Evolutionary conservation across 2,329 filamentous ascomycete species (phyloP).

Genomic region (Paraconiothyrium brasiliense): DNA sequence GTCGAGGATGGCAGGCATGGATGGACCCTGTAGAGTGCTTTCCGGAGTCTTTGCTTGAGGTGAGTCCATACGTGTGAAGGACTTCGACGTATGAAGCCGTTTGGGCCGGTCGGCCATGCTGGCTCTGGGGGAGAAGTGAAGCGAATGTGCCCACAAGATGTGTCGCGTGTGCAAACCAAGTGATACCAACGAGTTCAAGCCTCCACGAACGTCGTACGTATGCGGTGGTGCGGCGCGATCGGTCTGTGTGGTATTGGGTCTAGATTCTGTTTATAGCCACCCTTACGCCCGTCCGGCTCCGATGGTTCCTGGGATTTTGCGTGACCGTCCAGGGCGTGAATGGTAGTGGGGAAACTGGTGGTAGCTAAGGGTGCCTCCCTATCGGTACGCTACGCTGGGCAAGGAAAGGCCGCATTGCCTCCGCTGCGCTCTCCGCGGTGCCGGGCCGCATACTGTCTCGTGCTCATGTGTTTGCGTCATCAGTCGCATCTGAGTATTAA

Average conservation of each 20-base stretch:
- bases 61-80: constrained; percentile 61
- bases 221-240: constrained; percentile 36
- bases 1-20: constrained; percentile 55
- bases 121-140: constrained; percentile 17
- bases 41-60: constrained; percentile 46
- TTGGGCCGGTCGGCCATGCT: constrained; percentile 45
- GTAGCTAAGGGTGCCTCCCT: background rate
- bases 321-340: background rate
- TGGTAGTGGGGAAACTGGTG: constrained; percentile 4
- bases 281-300: background rate
- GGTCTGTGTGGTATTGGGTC: constrained; percentile 21
- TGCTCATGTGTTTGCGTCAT: constrained; percentile 1
- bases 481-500: background rate
- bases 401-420: constrained; percentile 4
- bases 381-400: constrained; percentile 14
- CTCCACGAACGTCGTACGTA: constrained; percentile 47
- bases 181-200: constrained; percentile 34
- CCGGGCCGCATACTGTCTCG: constrained; percentile 3
- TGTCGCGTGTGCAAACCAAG: constrained; percentile 34
- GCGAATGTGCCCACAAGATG: constrained; percentile 18
- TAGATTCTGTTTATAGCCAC: constrained; percentile 5
- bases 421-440: background rate
- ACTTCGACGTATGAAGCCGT: constrained; percentile 55
- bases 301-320: constrained; percentile 1
- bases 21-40: constrained; percentile 56